Evolutionary conservation across 75 land plant species (phyloP).

Genomic region (Isoetes taiwanensis): DNA sequence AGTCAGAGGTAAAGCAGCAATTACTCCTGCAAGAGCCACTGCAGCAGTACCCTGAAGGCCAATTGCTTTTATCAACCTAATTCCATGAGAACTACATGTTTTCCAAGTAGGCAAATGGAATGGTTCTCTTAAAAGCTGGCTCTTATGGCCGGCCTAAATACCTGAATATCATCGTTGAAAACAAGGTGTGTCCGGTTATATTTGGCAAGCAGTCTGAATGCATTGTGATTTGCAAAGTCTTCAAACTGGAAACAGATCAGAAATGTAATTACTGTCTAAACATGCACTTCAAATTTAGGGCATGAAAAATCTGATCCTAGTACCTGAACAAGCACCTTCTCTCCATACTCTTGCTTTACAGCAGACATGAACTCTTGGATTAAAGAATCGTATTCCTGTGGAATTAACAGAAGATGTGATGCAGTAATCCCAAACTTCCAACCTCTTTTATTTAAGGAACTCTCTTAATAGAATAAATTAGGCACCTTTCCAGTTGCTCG

Average conservation of each 20-base stretch:
- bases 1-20: background rate
- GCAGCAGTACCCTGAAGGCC: background rate
- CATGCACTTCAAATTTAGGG: background rate
- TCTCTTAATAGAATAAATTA: background rate
- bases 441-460: too few species aligned
- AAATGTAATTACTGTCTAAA: background rate
- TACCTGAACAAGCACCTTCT: constrained; percentile 13
- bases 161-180: constrained; percentile 23
- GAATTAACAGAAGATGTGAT: background rate
- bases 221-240: constrained; percentile 23
- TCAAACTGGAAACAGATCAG: constrained; percentile 12
- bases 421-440: too few species aligned
- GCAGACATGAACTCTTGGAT: constrained; percentile 2
- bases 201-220: constrained; percentile 11
- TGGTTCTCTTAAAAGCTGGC: too few species aligned
- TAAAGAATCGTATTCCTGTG: constrained; percentile 1
- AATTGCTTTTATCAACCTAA: too few species aligned
- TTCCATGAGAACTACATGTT: too few species aligned
- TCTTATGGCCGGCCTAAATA: too few species aligned
- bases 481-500: constrained; percentile 1
- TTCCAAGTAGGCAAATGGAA: too few species aligned
- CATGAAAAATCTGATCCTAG: background rate
- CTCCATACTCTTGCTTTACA: constrained; percentile 12
- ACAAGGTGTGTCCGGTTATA: constrained; percentile 4
- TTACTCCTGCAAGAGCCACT: background rate